Evolutionary conservation across 2,329 filamentous ascomycete genomes (phyloP).

Genomic region (Aspergillus piperis): DNA sequence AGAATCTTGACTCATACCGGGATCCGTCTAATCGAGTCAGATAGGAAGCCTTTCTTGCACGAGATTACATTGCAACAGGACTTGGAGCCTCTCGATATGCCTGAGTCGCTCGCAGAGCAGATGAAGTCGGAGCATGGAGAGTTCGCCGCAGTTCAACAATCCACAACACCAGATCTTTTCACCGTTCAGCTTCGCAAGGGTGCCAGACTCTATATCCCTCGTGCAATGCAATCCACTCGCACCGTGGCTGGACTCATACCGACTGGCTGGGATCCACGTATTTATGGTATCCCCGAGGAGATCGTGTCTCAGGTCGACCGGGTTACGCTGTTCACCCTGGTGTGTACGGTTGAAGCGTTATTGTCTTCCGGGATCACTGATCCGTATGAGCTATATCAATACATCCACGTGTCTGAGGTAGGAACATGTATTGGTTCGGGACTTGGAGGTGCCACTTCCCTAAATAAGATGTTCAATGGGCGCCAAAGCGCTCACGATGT

Average conservation of each 20-base stretch:
- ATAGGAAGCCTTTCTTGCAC: conserved; percentile 92
- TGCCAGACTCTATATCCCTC: conserved; percentile 65
- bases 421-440: conserved; percentile 95
- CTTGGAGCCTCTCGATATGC: conserved; percentile 71
- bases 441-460: conserved; percentile 84
- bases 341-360: conserved; percentile 84
- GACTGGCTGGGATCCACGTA: conserved; percentile 90
- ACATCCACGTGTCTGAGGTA: conserved; percentile 92
- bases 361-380: conserved; percentile 90
- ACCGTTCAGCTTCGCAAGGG: conserved; percentile 90
- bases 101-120: background rate
- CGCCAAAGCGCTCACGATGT: conserved; percentile 90
- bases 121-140: background rate
- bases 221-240: background rate
- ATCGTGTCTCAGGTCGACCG: conserved; percentile 95
- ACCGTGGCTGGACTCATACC: conserved; percentile 86
- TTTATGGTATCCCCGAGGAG: conserved; percentile 90
- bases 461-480: conserved; percentile 94
- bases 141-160: background rate
- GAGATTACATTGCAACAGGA: conserved; percentile 95
- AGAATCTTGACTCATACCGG: conserved; percentile 84
- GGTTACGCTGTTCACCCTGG: conserved; percentile 89
- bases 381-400: conserved; percentile 99
- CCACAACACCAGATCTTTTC: conserved; percentile 17
- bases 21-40: conserved; percentile 92